Evolutionary conservation across 495 filamentous ascomycete genomes (phyloP), one percentile per base, ranked within the genome.

Genomic region (Thermochaetoides thermophila): DNA sequence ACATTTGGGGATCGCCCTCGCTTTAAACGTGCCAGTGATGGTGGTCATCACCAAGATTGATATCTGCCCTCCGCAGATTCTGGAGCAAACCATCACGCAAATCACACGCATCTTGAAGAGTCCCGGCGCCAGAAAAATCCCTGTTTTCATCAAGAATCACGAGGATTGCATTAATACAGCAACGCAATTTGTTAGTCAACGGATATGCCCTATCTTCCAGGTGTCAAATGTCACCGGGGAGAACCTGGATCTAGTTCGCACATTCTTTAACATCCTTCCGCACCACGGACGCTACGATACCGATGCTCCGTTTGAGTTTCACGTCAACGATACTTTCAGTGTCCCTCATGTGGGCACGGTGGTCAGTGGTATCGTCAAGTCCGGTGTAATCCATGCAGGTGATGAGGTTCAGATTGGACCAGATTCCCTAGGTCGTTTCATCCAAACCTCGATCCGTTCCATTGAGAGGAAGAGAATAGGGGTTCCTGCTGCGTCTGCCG

Each of bases 1-100:
- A 59, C 89, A 97, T 57, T 65, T 97, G 13, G 89, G 89, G 12
- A 95, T 97, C 49, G 89, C 89, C 1, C 62, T 95, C 13, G 87
- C 89, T 2, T 59, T 97, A 21, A 96, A 96, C 49, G 91, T 97
- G 16, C 89, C 89, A 3, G 84, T 97, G 43, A 87, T 97, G 79
- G 86, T 97, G 17, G 84, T 96, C 37, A 75, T 97, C 37, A 97
- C 89, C 52, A 97, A 97, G 58, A 96, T 96, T 42, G 89, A 97
- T 55, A 97, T 96, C 32, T 97, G 89, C 48, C 89, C 89, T 12
- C 89, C 91, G 0, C 79, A 97, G 38, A 94, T 97, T 49, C 58
- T 97, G 12, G 71, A 93, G 56, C 78, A 97, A 57, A 97, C 89
- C 22, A 75, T 96, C 31, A 76, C 73, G n/a, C 87, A 95, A 47